Percentiles rank a stretch among this genome's conserved stretches.
These are phyloP conservation scores for Botryotinia globosa DNA, from an alignment of 2,329 filamentous ascomycete genomes.

Conservation along the genomic window DNA sequence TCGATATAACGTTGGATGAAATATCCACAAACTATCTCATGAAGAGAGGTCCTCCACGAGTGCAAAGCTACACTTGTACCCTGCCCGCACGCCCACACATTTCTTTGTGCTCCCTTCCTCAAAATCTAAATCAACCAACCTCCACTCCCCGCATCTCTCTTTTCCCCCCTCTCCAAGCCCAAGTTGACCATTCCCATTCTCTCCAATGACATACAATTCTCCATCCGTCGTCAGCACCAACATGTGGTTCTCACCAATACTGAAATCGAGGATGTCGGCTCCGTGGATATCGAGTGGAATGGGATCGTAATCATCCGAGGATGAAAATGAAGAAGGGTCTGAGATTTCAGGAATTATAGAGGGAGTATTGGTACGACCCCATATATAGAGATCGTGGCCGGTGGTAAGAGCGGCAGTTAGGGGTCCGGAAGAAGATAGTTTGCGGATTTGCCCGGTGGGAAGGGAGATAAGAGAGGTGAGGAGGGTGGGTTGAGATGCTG, in stretches of 20 bases:
- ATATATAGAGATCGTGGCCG: slow-evolving; percentile 58
- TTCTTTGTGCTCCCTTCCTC: slow-evolving; percentile 23
- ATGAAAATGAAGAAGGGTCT: not conserved
- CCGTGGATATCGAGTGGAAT: slow-evolving; percentile 41
- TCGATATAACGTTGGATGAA: not conserved
- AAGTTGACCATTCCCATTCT: slow-evolving; percentile 58
- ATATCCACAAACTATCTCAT: not conserved
- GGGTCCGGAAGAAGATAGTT: slow-evolving; percentile 55
- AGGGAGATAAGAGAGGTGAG: slow-evolving; percentile 53
- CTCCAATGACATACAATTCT: slow-evolving; percentile 54
- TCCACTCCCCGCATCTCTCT: slow-evolving; percentile 29
- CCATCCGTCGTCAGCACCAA: slow-evolving; percentile 51
- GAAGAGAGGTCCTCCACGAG: slow-evolving; percentile 28
- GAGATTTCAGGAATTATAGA: slow-evolving; percentile 24
- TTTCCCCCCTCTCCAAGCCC: slow-evolving; percentile 42
- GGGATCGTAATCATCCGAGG: slow-evolving; percentile 22
- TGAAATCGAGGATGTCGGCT: slow-evolving; percentile 55
- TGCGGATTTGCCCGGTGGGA: slow-evolving; percentile 49
- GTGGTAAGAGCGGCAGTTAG: slow-evolving; percentile 56
- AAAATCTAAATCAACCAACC: slow-evolving; percentile 29
- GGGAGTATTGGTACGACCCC: slow-evolving; percentile 47
- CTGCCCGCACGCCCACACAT: slow-evolving; percentile 33
- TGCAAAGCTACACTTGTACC: slow-evolving; percentile 38
- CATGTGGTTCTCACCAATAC: slow-evolving; percentile 58
- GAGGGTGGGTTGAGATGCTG: slow-evolving; percentile 46